Evolutionary conservation across 2,329 filamentous ascomycete species (phyloP).

Genomic region (Aureobasidium namibiae): DNA sequence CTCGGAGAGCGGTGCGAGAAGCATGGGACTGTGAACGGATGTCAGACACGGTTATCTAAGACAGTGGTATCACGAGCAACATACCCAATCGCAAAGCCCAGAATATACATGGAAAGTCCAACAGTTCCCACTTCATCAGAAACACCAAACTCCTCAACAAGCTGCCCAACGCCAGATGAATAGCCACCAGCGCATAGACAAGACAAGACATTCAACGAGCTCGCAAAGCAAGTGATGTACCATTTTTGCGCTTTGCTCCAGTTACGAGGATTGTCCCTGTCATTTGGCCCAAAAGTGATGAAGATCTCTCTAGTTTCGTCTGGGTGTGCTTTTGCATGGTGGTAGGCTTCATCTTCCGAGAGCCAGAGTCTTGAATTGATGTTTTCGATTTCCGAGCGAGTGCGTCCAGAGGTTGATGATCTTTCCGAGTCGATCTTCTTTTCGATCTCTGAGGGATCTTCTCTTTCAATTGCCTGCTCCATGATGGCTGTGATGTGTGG

Average conservation of each 20-base stretch:
- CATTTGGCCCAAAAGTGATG: conserved; percentile 18
- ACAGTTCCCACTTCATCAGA: conserved; percentile 25
- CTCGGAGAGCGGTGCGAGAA: conserved; percentile 29
- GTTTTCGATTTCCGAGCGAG: conserved; percentile 1
- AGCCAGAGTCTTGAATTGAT: not conserved
- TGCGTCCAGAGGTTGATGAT: not conserved
- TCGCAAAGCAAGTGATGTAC: conserved; percentile 35
- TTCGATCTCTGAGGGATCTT: conserved; percentile 10
- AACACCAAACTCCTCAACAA: conserved; percentile 20
- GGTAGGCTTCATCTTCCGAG: conserved; percentile 17
- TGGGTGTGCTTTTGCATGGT: conserved; percentile 16
- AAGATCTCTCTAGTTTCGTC: conserved; percentile 18
- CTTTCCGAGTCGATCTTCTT: conserved; percentile 13
- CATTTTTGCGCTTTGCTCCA: conserved; percentile 33
- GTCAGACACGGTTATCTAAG: not conserved
- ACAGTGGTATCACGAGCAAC: not conserved
- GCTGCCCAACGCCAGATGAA: conserved; percentile 9
- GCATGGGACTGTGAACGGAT: conserved; percentile 15
- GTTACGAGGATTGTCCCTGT: conserved; percentile 32
- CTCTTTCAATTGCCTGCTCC: conserved; percentile 12
- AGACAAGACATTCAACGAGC: conserved; percentile 26
- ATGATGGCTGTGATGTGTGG: not conserved
- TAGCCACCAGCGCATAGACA: conserved; percentile 14
- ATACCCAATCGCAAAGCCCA: conserved; percentile 21
- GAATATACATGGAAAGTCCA: conserved; percentile 25